Evolutionary conservation across 2,329 filamentous ascomycete genomes (phyloP).

Genomic region (Dactylellina sp.): DNA sequence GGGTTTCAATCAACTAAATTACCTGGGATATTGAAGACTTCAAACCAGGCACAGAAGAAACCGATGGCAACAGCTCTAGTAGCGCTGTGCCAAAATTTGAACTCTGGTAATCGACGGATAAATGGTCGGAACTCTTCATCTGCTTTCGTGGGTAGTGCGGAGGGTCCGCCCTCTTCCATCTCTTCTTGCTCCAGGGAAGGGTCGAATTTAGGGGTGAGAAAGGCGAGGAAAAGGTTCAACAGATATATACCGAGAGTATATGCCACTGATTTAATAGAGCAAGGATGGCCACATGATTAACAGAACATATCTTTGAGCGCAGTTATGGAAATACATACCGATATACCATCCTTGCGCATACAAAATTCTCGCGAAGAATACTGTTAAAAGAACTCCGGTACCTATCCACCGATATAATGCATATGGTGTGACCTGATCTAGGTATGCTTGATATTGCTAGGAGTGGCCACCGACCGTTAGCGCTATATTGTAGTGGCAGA

Average conservation of each 20-base stretch:
- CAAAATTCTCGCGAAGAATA: conserved; percentile 91
- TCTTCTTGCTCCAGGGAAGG: conserved; percentile 94
- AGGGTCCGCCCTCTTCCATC: conserved; percentile 88
- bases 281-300: neutral
- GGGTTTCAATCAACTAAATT: neutral
- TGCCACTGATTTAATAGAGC: conserved; percentile 73
- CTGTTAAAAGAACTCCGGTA: conserved; percentile 78
- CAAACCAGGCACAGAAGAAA: conserved; percentile 91
- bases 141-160: conserved; percentile 88
- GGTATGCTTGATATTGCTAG: conserved; percentile 91
- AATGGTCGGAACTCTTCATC: conserved; percentile 99
- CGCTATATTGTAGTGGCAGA: neutral
- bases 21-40: conserved; percentile 87
- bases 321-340: conserved; percentile 70
- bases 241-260: conserved; percentile 99
- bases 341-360: conserved; percentile 99
- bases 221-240: conserved; percentile 97
- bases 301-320: neutral
- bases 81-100: conserved; percentile 99
- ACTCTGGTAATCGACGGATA: conserved; percentile 93
- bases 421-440: conserved; percentile 93
- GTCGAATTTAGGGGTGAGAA: conserved; percentile 98
- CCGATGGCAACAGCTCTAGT: conserved; percentile 85
- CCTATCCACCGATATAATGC: conserved; percentile 89
- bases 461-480: conserved; percentile 42